phyloP scores from a whole-genome alignment of 1,284 basidiomycete genomes.

The Heterobasidion annosum region DNA sequence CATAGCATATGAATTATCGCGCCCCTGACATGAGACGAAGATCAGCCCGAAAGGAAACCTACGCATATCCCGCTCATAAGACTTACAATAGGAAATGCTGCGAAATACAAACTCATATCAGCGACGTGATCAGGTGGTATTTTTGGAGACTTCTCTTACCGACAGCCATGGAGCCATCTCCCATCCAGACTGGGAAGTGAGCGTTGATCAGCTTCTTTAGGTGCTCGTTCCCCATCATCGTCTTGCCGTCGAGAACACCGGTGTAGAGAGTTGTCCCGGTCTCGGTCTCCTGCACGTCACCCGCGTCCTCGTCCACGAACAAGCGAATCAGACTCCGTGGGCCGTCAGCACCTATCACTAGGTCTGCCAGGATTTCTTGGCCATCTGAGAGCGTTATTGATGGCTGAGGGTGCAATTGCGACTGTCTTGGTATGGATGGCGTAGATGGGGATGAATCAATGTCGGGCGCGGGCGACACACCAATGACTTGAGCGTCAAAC shows the following conservation, averaged over 20 bases:
- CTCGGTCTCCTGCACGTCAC: neutral
- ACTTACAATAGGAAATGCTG: slow-evolving; percentile 3
- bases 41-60: no score
- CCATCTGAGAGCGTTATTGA: slow-evolving; percentile 16
- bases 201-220: neutral
- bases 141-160: neutral
- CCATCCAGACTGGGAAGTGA: slow-evolving; percentile 3
- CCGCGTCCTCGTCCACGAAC: slow-evolving; percentile 7
- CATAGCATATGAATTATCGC: neutral
- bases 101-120: neutral
- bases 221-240: neutral
- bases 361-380: slow-evolving; percentile 18
- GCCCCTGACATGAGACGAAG: neutral
- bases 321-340: slow-evolving; percentile 13
- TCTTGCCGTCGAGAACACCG: slow-evolving; percentile 5
- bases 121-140: no score
- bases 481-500: neutral
- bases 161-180: neutral
- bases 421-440: neutral
- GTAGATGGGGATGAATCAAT: neutral
- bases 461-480: neutral
- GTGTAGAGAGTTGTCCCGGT: slow-evolving; percentile 6
- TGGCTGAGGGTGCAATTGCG: neutral
- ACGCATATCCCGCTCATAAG: no score
- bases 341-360: slow-evolving; percentile 24